phyloP scores from a whole-genome alignment of 345 rosid species.

The Mercurialis annua region DNA sequence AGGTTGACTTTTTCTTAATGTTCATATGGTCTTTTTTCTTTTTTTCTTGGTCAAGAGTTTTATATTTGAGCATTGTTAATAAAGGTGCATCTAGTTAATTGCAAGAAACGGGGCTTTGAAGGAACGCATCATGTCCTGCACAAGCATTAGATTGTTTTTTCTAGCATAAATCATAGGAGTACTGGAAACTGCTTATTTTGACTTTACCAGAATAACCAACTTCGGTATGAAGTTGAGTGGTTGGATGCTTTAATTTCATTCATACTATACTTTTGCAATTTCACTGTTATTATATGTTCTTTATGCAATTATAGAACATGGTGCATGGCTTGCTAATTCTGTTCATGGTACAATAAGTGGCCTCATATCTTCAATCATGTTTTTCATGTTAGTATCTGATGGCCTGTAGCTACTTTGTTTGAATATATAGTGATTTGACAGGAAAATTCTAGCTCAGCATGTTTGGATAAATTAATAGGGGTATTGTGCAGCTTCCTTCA shows the following conservation, averaged over 20 bases:
- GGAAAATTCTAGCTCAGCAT: not conserved
- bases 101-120: not conserved
- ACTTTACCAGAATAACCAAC: not conserved
- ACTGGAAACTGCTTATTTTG: not conserved
- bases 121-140: not conserved
- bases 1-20: slow-evolving; percentile 46
- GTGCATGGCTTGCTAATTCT: not conserved
- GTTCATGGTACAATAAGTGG: not conserved
- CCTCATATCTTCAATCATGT: not conserved
- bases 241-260: not conserved
- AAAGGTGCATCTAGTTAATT: not conserved
- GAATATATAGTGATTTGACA: not conserved
- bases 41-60: not conserved
- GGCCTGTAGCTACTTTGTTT: not conserved
- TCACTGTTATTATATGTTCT: not conserved
- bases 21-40: not conserved
- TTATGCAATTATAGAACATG: slow-evolving; percentile 1
- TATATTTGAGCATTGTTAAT: not conserved
- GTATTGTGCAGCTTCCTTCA: not conserved
- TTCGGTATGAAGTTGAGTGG: too few relatives aligned
- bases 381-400: not conserved
- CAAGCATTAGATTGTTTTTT: not conserved
- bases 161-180: not conserved
- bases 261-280: not conserved
- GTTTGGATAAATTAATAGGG: not conserved